Evolutionary conservation across 176 grass and related monocot species (phyloP), one percentile per base, ranked within the genome.

Genomic region (Tuctoria greenei): DNA sequence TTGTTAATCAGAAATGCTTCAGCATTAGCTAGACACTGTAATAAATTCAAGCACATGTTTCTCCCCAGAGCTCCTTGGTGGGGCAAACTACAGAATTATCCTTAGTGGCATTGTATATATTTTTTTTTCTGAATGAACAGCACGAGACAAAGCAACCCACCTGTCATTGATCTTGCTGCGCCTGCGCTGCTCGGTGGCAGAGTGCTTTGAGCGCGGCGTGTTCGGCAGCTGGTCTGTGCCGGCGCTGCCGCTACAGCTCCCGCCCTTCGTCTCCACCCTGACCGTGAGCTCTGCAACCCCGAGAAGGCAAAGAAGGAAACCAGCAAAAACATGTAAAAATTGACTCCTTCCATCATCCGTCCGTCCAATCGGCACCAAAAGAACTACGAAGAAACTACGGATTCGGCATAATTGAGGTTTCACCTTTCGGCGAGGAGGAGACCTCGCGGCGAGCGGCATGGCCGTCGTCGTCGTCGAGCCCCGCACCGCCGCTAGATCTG

Each of bases 131-230:
- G 21, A 42, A 34, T 13, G 28, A 34, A 59, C 45, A 18, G 41
- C 6, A 13, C 17, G 58, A 77, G 21, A 31, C 40, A 2, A 17
- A 42, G n/a, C 42, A 23, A 45, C 86, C 35, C 50, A 90, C 94
- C 94, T 93, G 72, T 97, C 94, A 76, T 97, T 97, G 56, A 97
- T 97, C 72, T 97, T 97, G 91, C 91, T 91, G 69, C 94, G 92
- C 57, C 94, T 73, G 31, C 91, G 89, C 58, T 97, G 94, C 84
- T 97, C 94, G 6, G 91, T 93, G 62, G 94, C 94, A 17, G 94
- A 97, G 68, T 97, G 94, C 81, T 97, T 97, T 18, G 94, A 97
- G 64, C 88, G 92, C 7, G 94, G 94, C n/a, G 94, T 93, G 75
- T 88, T 86, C 16, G 94, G 91, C 59, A 80, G 67, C 26, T 93